Conservation (phyloP, 192 early-diverging fungal genomes). For the Kappamyces sp. region DNA sequence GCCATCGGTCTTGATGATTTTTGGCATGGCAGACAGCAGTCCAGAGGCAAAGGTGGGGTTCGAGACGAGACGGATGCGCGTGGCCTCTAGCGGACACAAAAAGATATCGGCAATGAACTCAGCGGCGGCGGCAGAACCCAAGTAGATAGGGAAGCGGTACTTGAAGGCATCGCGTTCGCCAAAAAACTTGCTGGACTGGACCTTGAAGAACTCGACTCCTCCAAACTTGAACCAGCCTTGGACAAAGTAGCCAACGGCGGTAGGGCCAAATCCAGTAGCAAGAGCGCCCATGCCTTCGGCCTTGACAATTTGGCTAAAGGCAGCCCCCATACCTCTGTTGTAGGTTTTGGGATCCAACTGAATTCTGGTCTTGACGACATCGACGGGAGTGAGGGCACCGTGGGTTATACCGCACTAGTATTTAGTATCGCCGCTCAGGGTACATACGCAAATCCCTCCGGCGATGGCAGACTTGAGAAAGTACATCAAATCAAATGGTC, state of each 20-base stretch:
- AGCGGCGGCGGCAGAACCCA: conserved; percentile 56
- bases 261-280: conserved; percentile 59
- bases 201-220: conserved; percentile 66
- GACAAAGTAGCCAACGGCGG: conserved; percentile 57
- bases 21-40: conserved; percentile 50
- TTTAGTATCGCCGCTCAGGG: no score
- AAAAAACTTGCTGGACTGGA: conserved; percentile 37
- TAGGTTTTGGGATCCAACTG: conserved; percentile 57
- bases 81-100: conserved; percentile 69
- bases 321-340: conserved; percentile 40
- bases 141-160: conserved; percentile 61
- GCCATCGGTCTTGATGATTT: conserved; percentile 61
- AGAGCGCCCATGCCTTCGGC: conserved; percentile 50
- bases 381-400: conserved; percentile 48
- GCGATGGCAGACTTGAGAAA: conserved; percentile 22
- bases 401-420: conserved; percentile 41
- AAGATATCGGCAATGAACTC: conserved; percentile 74
- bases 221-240: conserved; percentile 64
- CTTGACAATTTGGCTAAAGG: conserved; percentile 17
- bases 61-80: conserved; percentile 67
- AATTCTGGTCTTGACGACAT: conserved; percentile 73
- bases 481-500: conserved; percentile 15
- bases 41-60: conserved; percentile 61
- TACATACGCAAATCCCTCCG: conserved; percentile 40
- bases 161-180: conserved; percentile 35